Evolutionary conservation across 1,284 basidiomycete species (phyloP).

Genomic region (Boletus mariae): DNA sequence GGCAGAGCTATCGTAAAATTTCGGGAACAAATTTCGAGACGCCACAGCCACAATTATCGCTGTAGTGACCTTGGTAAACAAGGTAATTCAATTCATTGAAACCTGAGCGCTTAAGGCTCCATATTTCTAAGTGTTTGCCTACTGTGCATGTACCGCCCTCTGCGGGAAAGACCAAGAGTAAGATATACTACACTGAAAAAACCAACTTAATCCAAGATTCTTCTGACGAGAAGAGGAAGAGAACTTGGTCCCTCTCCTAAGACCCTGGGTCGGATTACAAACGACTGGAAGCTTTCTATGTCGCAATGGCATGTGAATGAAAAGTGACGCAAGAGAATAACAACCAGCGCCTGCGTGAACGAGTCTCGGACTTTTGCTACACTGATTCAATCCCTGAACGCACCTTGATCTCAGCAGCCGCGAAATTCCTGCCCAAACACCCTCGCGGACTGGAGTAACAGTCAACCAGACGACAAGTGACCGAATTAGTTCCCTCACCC

Average conservation of each 20-base stretch:
- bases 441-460: constrained; percentile 44
- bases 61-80: no score
- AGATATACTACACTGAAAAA: background rate
- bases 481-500: constrained; percentile 37
- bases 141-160: background rate
- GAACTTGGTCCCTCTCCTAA: constrained; percentile 49
- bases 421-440: constrained; percentile 55
- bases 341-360: constrained; percentile 38
- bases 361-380: constrained; percentile 2
- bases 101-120: background rate
- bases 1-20: no score
- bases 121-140: no score
- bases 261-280: constrained; percentile 57
- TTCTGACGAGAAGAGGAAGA: constrained; percentile 49
- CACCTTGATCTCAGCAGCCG: constrained; percentile 54
- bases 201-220: constrained; percentile 19
- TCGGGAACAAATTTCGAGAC: no score
- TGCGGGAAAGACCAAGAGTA: background rate
- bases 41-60: no score
- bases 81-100: background rate
- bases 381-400: constrained; percentile 7
- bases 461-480: constrained; percentile 6
- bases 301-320: constrained; percentile 45
- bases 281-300: constrained; percentile 59
- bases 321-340: constrained; percentile 50